Evolutionary conservation across 768 basidiomycete species (phyloP).

Genomic region (Russula abietina): DNA sequence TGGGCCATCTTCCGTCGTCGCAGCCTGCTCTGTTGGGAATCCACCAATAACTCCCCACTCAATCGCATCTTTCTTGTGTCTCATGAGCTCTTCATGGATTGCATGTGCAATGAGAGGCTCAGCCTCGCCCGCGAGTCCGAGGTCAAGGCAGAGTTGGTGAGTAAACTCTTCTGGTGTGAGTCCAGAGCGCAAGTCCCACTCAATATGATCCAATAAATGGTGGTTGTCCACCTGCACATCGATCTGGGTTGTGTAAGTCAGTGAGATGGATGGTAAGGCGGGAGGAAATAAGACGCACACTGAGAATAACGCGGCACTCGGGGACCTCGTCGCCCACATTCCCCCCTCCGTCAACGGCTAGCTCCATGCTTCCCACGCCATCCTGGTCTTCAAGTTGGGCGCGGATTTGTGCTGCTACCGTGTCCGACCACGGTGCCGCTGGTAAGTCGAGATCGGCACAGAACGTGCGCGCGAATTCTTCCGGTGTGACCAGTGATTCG

Average conservation of each 20-base stretch:
- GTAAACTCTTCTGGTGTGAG: constrained; percentile 88
- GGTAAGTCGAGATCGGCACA: constrained; percentile 85
- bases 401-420: constrained; percentile 79
- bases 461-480: constrained; percentile 79
- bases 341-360: constrained; percentile 53
- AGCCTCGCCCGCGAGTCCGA: constrained; percentile 85
- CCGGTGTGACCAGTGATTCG: constrained; percentile 80
- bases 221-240: constrained; percentile 94
- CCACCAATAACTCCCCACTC: constrained; percentile 87
- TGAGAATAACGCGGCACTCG: constrained; percentile 78
- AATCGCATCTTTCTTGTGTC: constrained; percentile 91
- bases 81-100: constrained; percentile 89
- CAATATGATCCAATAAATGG: constrained; percentile 91
- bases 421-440: constrained; percentile 57
- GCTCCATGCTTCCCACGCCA: constrained; percentile 70
- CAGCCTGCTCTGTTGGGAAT: constrained; percentile 37
- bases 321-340: constrained; percentile 45
- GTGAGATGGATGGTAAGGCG: neutral
- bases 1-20: constrained; percentile 31
- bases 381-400: constrained; percentile 90
- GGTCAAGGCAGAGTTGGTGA: constrained; percentile 68
- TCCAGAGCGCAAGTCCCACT: constrained; percentile 95
- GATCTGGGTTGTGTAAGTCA: constrained; percentile 50
- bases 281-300: constrained; percentile 42
- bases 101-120: constrained; percentile 87